These are phyloP conservation scores for Aciculoconidium aculeatum DNA, from an alignment of 805 yeast genomes.

Conservation along the genomic window DNA sequence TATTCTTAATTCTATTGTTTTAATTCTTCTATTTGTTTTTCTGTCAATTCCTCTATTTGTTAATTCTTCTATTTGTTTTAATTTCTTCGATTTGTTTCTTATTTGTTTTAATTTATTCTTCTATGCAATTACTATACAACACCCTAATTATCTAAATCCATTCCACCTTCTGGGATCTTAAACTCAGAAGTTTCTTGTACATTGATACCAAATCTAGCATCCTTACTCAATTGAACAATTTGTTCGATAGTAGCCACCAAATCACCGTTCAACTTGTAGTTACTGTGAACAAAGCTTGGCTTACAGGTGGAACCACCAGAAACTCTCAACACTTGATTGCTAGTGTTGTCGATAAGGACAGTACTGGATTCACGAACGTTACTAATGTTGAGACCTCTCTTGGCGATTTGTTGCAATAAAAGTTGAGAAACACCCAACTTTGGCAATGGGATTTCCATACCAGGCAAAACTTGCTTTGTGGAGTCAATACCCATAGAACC, in stretches of 20 bases:
- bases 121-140: no score
- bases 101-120: no score
- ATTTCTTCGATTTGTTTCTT: no score
- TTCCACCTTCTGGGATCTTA: no score
- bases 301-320: constrained; percentile 71
- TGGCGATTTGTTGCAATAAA: constrained; percentile 58
- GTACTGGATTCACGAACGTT: constrained; percentile 71
- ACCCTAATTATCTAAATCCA: constrained; percentile 15
- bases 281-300: constrained; percentile 88
- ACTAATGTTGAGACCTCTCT: constrained; percentile 38
- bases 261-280: constrained; percentile 52
- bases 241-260: constrained; percentile 43
- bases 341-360: constrained; percentile 47
- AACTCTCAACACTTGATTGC: constrained; percentile 62
- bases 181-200: constrained; percentile 40
- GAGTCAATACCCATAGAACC: constrained; percentile 67
- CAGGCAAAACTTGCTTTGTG: constrained; percentile 60
- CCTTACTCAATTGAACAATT: constrained; percentile 56
- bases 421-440: constrained; percentile 65
- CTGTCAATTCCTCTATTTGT: no score
- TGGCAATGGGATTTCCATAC: constrained; percentile 72
- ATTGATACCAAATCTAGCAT: constrained; percentile 62
- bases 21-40: no score
- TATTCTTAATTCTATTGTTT: no score
- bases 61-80: no score